Evolutionary conservation across 176 grass and related monocot species (phyloP), one percentile per base, ranked within the genome.

Genomic region (Aegilops tauschii): DNA sequence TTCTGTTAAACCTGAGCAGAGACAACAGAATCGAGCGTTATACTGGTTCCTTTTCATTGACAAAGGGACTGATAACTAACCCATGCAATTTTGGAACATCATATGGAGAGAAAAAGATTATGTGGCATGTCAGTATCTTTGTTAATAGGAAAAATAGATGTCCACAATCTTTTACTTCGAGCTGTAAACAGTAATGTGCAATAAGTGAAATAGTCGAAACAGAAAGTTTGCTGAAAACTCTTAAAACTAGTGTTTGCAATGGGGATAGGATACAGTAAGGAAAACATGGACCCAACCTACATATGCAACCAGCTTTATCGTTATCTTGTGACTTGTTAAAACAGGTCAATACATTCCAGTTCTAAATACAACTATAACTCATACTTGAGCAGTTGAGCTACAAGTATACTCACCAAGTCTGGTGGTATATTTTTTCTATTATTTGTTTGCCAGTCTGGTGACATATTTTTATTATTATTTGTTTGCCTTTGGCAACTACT

Each of bases 1-100:
- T 85, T 99, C 97, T n/a, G 94, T 99, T 86, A 99, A 87, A 70
- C 97, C 97, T 99, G 88, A 78, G 30, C 4, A 78, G 88, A 88
- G n/a, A 29, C 62, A 36, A 49, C 17, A 40, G 5, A 85, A 62
- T 88, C 30, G 12, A 42, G 81, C 9, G 14, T 84, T 74, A 67
- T 44, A 74, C 36, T 44, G 18, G 42, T 83, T 83, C 70, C 84
- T 84, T 86, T 74, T 49, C 72, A 74, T 75, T 71, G 25, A 45
- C 45, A 42, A 6, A 82, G 4, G 18, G 36, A 87, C 58, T 81
- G 28, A 61, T 25, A 61, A 76, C 21, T 81, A 9, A 20, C 6
- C 16, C 12, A 70, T 34, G 54, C 84, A 40, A 25, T 49, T 61
- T 83, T 72, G n/a, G 30, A 54, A 73, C 49, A 61, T 72, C 32